Evolutionary conservation across 768 basidiomycete genomes (phyloP), one percentile per base, ranked within the genome.

Genomic region (Leccinum truebloodii): DNA sequence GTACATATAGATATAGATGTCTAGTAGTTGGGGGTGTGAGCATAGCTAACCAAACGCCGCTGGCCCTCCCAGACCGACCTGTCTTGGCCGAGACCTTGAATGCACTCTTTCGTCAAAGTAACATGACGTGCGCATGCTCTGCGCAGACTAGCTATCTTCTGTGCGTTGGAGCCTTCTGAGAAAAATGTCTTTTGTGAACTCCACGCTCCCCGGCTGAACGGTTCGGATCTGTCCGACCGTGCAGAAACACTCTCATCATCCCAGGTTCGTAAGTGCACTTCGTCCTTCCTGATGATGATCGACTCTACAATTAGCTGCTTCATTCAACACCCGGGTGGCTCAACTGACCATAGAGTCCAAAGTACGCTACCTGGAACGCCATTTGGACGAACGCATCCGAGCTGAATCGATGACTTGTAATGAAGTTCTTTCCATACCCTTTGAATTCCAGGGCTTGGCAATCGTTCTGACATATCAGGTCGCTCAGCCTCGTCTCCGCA

Each of bases 351-450:
- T 95, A 95, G 13, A 95, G 79, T 32, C 92, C 92, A 72, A 92
- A 95, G 71, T 95, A 97, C 12, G 94, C 94, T 28, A 94, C 95
- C 77, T 97, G 95, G 78, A 96, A 96, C 3, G 94, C 94, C 95
- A 98, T 97, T 78, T 98, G 95, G 24, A 99, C 92, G 73, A 95
- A 98, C 44, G 96, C 96, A 71, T 98, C 95, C n/a, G 94, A 95
- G 69, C 90, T 93, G 70, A 98, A 90, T 46, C 92, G 90, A 76
- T 97, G 91, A 60, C 92, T 87, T 30, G 94, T 98, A 69, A 98
- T 96, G 58, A 95, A 96, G 62, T 88, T 90, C 83, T 96, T 95
- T 39, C 95, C 95, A 69, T 93, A 97, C 3, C 86, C 83, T 65
- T 87, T 92, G 76, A 98, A 98, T 77, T 98, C 96, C 54, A 98